A percentile compares a stretch with the other conserved stretches of the same genome.
These are phyloP conservation scores for Monilinia vaccinii-corymbosi DNA, from an alignment of 2,329 filamentous ascomycete genomes.

Conservation along the genomic window DNA sequence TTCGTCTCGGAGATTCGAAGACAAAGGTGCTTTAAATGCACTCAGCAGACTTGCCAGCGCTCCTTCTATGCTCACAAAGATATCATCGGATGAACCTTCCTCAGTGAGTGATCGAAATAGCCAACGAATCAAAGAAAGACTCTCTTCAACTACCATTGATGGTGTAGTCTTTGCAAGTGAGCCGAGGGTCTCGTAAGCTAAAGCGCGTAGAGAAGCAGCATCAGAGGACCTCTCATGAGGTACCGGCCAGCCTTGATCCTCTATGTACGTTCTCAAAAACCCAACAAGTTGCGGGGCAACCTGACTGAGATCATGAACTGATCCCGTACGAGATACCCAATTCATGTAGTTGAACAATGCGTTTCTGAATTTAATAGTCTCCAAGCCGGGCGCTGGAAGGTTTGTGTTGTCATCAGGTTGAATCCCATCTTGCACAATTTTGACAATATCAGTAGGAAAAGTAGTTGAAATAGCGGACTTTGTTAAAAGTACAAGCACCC, in stretches of 20 bases:
- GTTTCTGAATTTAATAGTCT: slow-evolving; percentile 69
- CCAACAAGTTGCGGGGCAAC: slow-evolving; percentile 62
- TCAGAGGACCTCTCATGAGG: slow-evolving; percentile 50
- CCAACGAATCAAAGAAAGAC: slow-evolving; percentile 57
- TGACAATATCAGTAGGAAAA: slow-evolving; percentile 58
- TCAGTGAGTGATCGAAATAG: slow-evolving; percentile 75
- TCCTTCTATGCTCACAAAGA: slow-evolving; percentile 82
- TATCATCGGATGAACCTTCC: slow-evolving; percentile 63
- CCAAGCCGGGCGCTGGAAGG: slow-evolving; percentile 33
- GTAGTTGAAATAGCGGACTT: slow-evolving; percentile 68
- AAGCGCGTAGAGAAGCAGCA: slow-evolving; percentile 59
- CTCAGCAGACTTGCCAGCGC: slow-evolving; percentile 71
- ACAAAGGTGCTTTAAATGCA: slow-evolving; percentile 37
- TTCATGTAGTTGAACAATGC: slow-evolving; percentile 81
- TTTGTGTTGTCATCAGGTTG: slow-evolving; percentile 34
- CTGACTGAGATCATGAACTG: slow-evolving; percentile 46
- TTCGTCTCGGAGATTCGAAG: slow-evolving; percentile 26
- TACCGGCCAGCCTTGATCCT: slow-evolving; percentile 74
- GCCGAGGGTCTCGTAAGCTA: slow-evolving; percentile 86
- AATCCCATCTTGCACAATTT: slow-evolving; percentile 60
- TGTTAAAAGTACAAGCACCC: slow-evolving; percentile 64
- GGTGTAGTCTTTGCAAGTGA: slow-evolving; percentile 62
- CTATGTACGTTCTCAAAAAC: slow-evolving; percentile 63
- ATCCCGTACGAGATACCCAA: slow-evolving; percentile 72
- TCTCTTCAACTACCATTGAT: slow-evolving; percentile 41